Conservation (phyloP, 805 yeast species). For the Kluyveromyces nonfermentans region DNA sequence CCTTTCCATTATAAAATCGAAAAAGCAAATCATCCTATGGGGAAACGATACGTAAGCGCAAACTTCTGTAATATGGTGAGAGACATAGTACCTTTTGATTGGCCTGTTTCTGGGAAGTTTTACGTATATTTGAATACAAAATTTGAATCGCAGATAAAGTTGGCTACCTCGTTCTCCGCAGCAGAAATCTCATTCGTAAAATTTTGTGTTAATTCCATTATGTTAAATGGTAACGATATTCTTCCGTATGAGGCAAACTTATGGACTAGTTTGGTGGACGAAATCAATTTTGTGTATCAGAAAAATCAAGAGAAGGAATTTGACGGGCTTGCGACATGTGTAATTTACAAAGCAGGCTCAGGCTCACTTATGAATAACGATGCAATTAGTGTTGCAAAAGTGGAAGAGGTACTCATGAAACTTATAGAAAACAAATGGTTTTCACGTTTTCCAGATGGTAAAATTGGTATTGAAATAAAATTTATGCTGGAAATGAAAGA, state of each 20-base stretch:
- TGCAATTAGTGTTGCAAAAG: slow-evolving; percentile 14
- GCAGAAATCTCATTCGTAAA: slow-evolving; percentile 24
- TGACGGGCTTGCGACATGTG: slow-evolving; percentile 1
- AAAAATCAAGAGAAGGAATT: slow-evolving; percentile 4
- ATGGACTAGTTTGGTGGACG: slow-evolving; percentile 5
- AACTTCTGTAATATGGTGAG: background rate
- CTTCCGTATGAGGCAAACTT: background rate
- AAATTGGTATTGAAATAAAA: slow-evolving; percentile 19
- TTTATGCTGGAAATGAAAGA: slow-evolving; percentile 22
- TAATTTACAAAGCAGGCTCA: slow-evolving; percentile 16
- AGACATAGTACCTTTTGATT: background rate
- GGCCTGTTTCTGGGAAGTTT: slow-evolving; percentile 13
- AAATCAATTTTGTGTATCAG: slow-evolving; percentile 12
- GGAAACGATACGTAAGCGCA: slow-evolving; percentile 11
- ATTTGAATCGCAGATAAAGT: slow-evolving; percentile 18
- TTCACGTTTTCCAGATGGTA: slow-evolving; percentile 15
- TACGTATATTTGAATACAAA: slow-evolving; percentile 21
- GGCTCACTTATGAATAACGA: slow-evolving; percentile 12
- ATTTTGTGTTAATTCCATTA: slow-evolving; percentile 17
- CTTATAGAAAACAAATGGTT: slow-evolving; percentile 24
- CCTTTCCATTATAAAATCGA: slow-evolving; percentile 16
- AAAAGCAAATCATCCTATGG: slow-evolving; percentile 16
- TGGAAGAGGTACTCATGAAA: slow-evolving; percentile 12
- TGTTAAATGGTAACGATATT: background rate
- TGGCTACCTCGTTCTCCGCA: slow-evolving; percentile 21